Evolutionary conservation across 805 yeast species (phyloP), one percentile per base, ranked within the genome.

Genomic region (Starmera dryadoides): DNA sequence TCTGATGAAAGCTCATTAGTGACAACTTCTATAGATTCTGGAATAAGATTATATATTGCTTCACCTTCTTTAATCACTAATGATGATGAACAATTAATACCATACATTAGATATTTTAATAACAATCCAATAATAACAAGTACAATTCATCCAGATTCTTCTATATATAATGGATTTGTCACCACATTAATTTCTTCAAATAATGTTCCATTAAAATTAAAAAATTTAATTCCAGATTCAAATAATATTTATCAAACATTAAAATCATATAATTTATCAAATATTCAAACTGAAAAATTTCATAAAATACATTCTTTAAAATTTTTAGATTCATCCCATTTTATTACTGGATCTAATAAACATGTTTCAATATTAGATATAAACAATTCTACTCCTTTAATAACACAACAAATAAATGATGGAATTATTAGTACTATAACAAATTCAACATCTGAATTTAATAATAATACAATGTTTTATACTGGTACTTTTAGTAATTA

Each of bases 1-100:
- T n/a, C 35, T 4, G 73, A 69, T 42, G 67, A 67, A 1, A 49
- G 61, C 2, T 53, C 68, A 0, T 44, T 69, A n/a, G 53, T 63
- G 4, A 48, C 67, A 2, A 44, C 58, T 3, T 53, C 61, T 20
- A 62, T 58, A 28, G 74, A 69, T 45, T 53, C 46, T 33, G 69
- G 62, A 0, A 42, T 68, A 4, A 47, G 73, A 10, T 52, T 62
- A 14, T 69, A 64, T 43, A 40, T 66, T 16, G 42, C 64, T 2
- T 64, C 70, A 1, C 37, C 34, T 3, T 42, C 49, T 9, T 34
- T 53, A 1, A 28, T 46, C 3, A 56, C 58, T 11, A 45, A 41
- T 2, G 40, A 33, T 4, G 18, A 39, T 18, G 39, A 34, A 9
- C 41, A 34, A 4, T 40, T 64, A 32, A 37, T 58, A 1, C 71